A percentile compares a stretch with the other conserved stretches of the same genome.
phyloP scores from a whole-genome alignment of 2,329 filamentous ascomycete species.

The Trichoderma oligosporum region DNA sequence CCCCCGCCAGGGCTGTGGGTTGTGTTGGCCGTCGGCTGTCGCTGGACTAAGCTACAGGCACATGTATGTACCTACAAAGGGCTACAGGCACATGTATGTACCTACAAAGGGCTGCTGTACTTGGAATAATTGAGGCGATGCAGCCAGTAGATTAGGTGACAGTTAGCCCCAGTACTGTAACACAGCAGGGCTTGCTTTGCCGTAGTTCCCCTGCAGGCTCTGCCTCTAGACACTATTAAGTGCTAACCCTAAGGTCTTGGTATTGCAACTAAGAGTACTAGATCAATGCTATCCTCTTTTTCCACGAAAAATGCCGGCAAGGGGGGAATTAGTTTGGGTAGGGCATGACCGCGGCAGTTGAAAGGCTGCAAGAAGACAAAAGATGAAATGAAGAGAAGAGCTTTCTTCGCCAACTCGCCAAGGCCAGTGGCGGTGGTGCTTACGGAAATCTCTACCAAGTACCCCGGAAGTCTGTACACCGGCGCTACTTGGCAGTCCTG shows the following conservation, averaged over 20 bases:
- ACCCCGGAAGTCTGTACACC: neutral
- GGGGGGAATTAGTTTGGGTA: neutral
- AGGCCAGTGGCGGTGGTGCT: neutral
- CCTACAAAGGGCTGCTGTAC: too few relatives aligned
- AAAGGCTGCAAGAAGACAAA: neutral
- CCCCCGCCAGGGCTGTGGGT: too few relatives aligned
- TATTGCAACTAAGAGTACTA: neutral
- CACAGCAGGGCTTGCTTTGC: conserved; percentile 4
- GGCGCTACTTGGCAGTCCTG: neutral
- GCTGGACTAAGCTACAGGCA: conserved; percentile 1
- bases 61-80: neutral
- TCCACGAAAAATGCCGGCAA: neutral
- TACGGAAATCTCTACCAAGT: neutral
- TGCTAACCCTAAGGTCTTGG: too few relatives aligned
- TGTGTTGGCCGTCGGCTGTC: conserved; percentile 6
- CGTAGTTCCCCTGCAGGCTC: conserved; percentile 8
- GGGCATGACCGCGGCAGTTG: neutral
- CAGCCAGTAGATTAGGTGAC: neutral
- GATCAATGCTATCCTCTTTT: neutral
- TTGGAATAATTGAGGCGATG: too few relatives aligned
- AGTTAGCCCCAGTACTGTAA: neutral
- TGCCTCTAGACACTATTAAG: neutral
- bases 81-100: neutral
- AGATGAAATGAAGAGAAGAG: neutral
- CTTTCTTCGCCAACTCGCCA: too few relatives aligned